Evolutionary conservation across 2,329 filamentous ascomycete genomes (phyloP).

Genomic region (Fusarium sp.): DNA sequence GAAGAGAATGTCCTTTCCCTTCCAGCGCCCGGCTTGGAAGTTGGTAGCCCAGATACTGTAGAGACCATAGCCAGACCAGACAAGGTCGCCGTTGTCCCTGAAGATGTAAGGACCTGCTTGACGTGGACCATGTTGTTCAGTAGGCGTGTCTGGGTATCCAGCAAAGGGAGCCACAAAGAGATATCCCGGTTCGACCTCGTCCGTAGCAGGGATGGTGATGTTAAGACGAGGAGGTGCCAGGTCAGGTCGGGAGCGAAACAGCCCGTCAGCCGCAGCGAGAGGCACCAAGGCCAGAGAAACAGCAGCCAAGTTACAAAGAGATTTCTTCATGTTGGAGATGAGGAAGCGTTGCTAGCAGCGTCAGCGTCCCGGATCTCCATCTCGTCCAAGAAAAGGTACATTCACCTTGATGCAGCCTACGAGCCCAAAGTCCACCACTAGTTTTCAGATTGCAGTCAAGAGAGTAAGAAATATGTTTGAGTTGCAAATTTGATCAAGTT

Average conservation of each 20-base stretch:
- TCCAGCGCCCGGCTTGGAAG: conserved; percentile 63
- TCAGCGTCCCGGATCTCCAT: conserved; percentile 36
- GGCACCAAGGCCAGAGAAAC: conserved; percentile 9
- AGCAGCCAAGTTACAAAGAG: conserved; percentile 5
- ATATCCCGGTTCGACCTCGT: conserved; percentile 56
- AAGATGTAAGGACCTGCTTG: conserved; percentile 69
- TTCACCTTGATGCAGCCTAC: conserved; percentile 35
- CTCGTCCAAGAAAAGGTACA: conserved; percentile 36
- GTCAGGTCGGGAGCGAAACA: conserved; percentile 36
- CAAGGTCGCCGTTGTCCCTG: conserved; percentile 63
- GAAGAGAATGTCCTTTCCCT: conserved; percentile 64
- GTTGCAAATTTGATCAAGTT: neutral
- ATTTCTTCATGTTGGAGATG: conserved; percentile 19
- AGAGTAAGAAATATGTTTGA: neutral
- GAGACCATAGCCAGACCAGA: conserved; percentile 68
- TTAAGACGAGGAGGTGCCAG: conserved; percentile 50
- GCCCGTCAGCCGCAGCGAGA: conserved; percentile 4
- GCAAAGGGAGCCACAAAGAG: conserved; percentile 58
- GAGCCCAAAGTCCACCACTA: conserved; percentile 32
- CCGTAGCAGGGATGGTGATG: conserved; percentile 57
- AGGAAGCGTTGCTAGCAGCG: conserved; percentile 25
- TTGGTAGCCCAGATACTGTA: conserved; percentile 66
- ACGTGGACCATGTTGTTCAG: conserved; percentile 58
- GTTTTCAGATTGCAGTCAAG: neutral
- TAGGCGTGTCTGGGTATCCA: conserved; percentile 49